phyloP scores from a whole-genome alignment of 306 rosid species.

The Prosopis cineraria region DNA sequence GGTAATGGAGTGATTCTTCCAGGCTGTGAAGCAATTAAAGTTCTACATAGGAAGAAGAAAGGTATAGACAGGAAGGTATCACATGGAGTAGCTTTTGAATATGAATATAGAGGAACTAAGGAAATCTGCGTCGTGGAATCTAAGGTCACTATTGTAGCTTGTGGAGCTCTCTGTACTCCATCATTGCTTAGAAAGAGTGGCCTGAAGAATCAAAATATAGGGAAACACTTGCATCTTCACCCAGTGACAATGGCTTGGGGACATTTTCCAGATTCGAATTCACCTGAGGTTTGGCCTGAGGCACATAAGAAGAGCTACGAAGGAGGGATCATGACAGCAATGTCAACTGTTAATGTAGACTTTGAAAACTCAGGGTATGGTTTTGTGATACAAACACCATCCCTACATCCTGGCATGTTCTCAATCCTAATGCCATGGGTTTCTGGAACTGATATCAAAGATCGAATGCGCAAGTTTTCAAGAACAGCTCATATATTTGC shows the following conservation, averaged over 20 bases:
- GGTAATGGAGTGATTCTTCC: slow-evolving; percentile 80
- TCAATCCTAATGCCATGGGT: slow-evolving; percentile 81
- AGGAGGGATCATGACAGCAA: slow-evolving; percentile 93
- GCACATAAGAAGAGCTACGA: slow-evolving; percentile 70
- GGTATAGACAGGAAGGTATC: slow-evolving; percentile 51
- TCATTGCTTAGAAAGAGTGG: slow-evolving; percentile 64
- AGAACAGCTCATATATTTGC: slow-evolving; percentile 83
- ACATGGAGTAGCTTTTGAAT: slow-evolving; percentile 55
- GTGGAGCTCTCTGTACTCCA: slow-evolving; percentile 85
- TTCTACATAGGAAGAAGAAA: slow-evolving; percentile 42
- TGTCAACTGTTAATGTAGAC: slow-evolving; percentile 64
- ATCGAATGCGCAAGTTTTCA: slow-evolving; percentile 62
- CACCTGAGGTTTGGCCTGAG: slow-evolving; percentile 53
- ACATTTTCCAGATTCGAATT: slow-evolving; percentile 61
- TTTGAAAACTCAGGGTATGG: slow-evolving; percentile 63
- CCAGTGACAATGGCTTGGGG: slow-evolving; percentile 91
- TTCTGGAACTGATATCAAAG: slow-evolving; percentile 62
- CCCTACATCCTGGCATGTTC: slow-evolving; percentile 84
- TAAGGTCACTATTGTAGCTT: slow-evolving; percentile 71
- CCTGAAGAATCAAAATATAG: slow-evolving; percentile 66
- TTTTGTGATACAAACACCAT: slow-evolving; percentile 73
- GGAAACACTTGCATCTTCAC: slow-evolving; percentile 74
- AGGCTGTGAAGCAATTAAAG: slow-evolving; percentile 57
- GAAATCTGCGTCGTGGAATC: slow-evolving; percentile 68
- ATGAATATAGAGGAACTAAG: slow-evolving; percentile 44